Conservation (phyloP, 163 green algal species). For the Volvox carteri region DNA sequence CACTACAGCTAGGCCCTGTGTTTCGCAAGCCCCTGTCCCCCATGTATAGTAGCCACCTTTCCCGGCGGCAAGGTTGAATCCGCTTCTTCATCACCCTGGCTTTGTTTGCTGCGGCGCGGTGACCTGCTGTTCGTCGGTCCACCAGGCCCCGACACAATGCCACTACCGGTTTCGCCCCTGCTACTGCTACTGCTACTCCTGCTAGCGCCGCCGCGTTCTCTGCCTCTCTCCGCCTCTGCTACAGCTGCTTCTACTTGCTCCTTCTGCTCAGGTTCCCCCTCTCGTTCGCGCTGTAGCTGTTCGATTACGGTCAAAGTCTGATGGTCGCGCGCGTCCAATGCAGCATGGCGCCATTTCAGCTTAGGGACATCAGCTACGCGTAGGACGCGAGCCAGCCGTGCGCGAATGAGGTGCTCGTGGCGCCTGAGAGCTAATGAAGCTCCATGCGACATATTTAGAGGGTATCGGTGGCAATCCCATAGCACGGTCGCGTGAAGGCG, state of each 20-base stretch:
- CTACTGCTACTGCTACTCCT: not conserved
- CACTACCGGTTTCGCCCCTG: not conserved
- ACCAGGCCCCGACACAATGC: too few relatives aligned
- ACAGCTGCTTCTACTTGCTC: not conserved
- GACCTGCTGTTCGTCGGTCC: too few relatives aligned
- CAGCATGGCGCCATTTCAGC: slow-evolving; percentile 26
- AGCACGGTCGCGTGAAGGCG: slow-evolving; percentile 20
- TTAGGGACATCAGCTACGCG: not conserved
- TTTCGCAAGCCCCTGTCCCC: too few relatives aligned
- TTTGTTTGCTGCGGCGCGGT: too few relatives aligned
- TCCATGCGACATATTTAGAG: not conserved
- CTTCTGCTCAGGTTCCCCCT: not conserved
- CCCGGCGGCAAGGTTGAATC: too few relatives aligned
- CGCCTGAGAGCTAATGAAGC: not conserved
- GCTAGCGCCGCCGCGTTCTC: not conserved
- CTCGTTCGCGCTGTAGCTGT: not conserved
- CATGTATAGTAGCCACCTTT: too few relatives aligned
- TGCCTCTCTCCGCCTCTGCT: not conserved
- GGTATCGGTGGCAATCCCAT: slow-evolving; percentile 12
- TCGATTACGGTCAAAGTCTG: not conserved
- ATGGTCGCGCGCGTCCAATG: not conserved
- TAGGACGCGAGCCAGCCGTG: not conserved
- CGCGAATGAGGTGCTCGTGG: not conserved
- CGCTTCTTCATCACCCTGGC: too few relatives aligned
- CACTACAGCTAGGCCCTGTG: too few relatives aligned